These are phyloP conservation scores for Pseudodiploospora longispora DNA, from an alignment of 2,329 filamentous ascomycete genomes.

Conservation along the genomic window DNA sequence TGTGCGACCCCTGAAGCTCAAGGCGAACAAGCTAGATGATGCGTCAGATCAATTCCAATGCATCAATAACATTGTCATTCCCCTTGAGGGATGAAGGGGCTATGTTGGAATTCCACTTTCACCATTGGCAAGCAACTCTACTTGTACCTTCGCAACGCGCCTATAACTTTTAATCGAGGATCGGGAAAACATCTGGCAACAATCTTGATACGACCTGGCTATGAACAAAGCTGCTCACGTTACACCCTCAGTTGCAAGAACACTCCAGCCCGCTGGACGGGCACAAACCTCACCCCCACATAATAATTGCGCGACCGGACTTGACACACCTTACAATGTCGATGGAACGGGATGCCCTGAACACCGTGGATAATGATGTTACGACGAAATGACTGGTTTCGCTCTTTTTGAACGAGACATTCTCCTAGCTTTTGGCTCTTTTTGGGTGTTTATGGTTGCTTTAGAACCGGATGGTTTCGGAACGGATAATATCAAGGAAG, in stretches of 20 bases:
- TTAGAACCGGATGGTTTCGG: constrained; percentile 11
- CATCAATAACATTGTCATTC: constrained; percentile 20
- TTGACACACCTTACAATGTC: too few relatives aligned
- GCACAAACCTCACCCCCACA: too few relatives aligned
- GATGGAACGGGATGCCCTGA: too few relatives aligned
- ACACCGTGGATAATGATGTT: background rate
- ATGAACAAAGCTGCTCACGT: too few relatives aligned
- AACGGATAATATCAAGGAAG: constrained; percentile 9
- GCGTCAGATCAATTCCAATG: constrained; percentile 17
- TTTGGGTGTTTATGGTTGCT: constrained; percentile 15
- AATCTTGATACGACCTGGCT: too few relatives aligned
- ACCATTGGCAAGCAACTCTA: too few relatives aligned
- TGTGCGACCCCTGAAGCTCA: constrained; percentile 21
- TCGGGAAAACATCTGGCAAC: too few relatives aligned
- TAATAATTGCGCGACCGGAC: too few relatives aligned
- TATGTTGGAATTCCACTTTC: background rate
- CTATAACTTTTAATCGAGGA: too few relatives aligned
- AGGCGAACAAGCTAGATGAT: background rate
- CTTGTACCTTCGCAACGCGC: too few relatives aligned
- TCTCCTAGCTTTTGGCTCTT: constrained; percentile 7
- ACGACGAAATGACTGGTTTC: constrained; percentile 11
- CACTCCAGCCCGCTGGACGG: too few relatives aligned
- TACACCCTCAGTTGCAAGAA: too few relatives aligned
- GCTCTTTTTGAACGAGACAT: constrained; percentile 7
- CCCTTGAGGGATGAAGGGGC: constrained; percentile 20